These are phyloP conservation scores for Pleurotus platypus DNA, from an alignment of 768 basidiomycete genomes.

Conservation along the genomic window DNA sequence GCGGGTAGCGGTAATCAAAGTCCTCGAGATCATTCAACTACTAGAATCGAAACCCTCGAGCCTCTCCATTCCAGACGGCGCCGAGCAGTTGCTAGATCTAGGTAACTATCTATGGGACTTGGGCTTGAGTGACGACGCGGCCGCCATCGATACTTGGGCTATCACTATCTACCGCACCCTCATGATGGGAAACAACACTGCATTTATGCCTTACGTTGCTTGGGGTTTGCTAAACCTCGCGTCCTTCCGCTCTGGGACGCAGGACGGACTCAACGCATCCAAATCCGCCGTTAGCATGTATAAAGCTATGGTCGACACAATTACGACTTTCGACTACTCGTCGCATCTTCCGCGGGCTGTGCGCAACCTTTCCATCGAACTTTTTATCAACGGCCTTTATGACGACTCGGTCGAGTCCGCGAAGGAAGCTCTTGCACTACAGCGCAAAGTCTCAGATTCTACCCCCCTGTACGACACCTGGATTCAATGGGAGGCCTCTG, in stretches of 20 bases:
- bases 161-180: constrained; percentile 5
- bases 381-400: neutral
- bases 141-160: constrained; percentile 1
- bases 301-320: neutral
- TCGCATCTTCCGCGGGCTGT: neutral
- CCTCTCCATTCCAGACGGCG: neutral
- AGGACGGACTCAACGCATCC: neutral
- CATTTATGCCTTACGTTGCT: constrained; percentile 4
- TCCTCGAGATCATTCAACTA: neutral
- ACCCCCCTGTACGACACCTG: neutral
- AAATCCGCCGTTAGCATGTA: constrained; percentile 3
- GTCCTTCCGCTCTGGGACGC: neutral
- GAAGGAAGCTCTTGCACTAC: neutral
- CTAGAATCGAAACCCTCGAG: neutral
- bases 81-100: neutral
- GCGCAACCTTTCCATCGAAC: neutral
- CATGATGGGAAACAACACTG: neutral
- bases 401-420: neutral
- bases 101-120: neutral
- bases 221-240: neutral
- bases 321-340: neutral
- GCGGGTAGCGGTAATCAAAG: constrained; percentile 1
- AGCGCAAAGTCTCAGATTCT: neutral
- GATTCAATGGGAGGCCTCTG: constrained; percentile 1
- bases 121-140: neutral